Percentiles rank a stretch among this genome's conserved stretches.
These are phyloP conservation scores for Lipomyces sp. DNA, from an alignment of 805 yeast genomes.

Conservation along the genomic window DNA sequence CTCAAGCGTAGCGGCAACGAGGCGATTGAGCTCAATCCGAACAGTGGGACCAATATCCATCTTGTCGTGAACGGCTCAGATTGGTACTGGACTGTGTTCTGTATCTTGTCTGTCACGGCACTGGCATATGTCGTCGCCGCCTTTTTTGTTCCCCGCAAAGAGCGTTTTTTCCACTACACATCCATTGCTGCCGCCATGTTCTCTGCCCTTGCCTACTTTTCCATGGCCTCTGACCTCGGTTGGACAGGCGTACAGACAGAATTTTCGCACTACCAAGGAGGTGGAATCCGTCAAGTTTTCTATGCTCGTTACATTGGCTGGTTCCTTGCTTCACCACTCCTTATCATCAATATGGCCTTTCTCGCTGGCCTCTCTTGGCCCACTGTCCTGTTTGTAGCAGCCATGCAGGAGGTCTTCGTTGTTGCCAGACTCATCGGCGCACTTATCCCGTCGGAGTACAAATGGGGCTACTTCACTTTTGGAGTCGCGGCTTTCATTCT, in stretches of 20 bases:
- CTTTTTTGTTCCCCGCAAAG: conserved; percentile 43
- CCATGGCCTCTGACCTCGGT: conserved; percentile 64
- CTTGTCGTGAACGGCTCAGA: conserved; percentile 64
- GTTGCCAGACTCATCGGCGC: conserved; percentile 62
- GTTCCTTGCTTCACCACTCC: conserved; percentile 59
- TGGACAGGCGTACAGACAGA: conserved; percentile 55
- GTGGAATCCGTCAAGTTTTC: conserved; percentile 56
- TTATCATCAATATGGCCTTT: conserved; percentile 47
- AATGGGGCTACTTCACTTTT: conserved; percentile 72
- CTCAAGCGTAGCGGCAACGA: conserved; percentile 17
- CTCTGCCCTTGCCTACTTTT: conserved; percentile 57
- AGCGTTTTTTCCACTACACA: conserved; percentile 48
- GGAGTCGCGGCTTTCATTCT: conserved; percentile 52
- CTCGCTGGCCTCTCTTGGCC: conserved; percentile 45
- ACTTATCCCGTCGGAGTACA: conserved; percentile 59
- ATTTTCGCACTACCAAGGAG: conserved; percentile 54
- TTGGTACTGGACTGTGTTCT: conserved; percentile 70
- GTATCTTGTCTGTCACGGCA: conserved; percentile 52
- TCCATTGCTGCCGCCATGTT: conserved; percentile 52
- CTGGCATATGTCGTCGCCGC: conserved; percentile 43
- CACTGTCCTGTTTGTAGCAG: conserved; percentile 43
- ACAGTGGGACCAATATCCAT: conserved; percentile 52
- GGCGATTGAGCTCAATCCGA: conserved; percentile 50
- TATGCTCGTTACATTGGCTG: conserved; percentile 60
- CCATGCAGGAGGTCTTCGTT: conserved; percentile 54